Evolutionary conservation across 805 yeast species (phyloP).

Genomic region (Myxozyma vanderwaltii): DNA sequence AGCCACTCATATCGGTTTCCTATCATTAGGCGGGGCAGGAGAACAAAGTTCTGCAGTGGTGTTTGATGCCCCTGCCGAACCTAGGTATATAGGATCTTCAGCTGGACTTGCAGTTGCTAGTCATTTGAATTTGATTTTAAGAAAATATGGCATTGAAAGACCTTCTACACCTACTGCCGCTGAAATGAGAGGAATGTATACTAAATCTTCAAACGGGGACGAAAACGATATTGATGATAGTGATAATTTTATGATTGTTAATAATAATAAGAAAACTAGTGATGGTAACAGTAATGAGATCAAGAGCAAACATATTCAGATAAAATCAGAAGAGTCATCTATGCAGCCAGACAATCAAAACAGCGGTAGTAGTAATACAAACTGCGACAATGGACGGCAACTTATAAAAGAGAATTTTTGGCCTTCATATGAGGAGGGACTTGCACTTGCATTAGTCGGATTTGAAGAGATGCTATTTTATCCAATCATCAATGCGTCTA

Average conservation of each 20-base stretch:
- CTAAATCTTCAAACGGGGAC: too few relatives aligned
- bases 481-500: constrained; percentile 18
- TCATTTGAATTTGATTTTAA: constrained; percentile 11
- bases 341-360: background rate
- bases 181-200: constrained; percentile 12
- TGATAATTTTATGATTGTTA: too few relatives aligned
- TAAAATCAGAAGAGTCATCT: background rate
- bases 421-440: constrained; percentile 24
- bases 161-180: constrained; percentile 10
- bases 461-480: constrained; percentile 26
- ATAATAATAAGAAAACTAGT: too few relatives aligned
- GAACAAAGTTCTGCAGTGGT: constrained; percentile 21
- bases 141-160: constrained; percentile 11
- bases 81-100: constrained; percentile 29
- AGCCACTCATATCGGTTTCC: constrained; percentile 24
- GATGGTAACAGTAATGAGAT: too few relatives aligned
- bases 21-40: constrained; percentile 29
- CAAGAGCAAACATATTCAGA: too few relatives aligned
- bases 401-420: constrained; percentile 8
- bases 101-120: constrained; percentile 26
- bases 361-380: background rate
- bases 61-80: constrained; percentile 28
- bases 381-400: background rate
- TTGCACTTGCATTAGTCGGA: constrained; percentile 1
- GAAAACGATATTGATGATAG: too few relatives aligned